Base-by-base conservation (phyloP, 2,329 filamentous ascomycete genomes). In the Pyrenochaeta sp. region DNA sequence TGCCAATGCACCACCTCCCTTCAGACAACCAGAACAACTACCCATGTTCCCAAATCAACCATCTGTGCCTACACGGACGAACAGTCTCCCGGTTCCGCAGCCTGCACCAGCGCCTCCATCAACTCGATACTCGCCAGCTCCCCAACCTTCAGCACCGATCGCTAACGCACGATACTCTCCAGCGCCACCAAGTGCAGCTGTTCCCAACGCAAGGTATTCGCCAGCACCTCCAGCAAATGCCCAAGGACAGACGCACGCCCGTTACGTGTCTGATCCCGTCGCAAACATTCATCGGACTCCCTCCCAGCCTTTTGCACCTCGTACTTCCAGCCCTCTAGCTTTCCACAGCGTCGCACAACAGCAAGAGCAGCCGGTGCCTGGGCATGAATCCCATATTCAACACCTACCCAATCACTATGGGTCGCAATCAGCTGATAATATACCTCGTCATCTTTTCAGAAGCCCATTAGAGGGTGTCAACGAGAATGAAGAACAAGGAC, bases 261-360 rank as follows among this genome's bases (percentile, higher is more conserved):
- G 70, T 22, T 73, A 75, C 49, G 61, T 60, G 19, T 67, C 73
- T 22, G 67, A 72, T n/a, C 64, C 71, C 10, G 50, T 55, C 3
- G 61, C 41, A 15, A 60, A 45, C 17, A 65, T 61, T 8, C 65
- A 61, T 30, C 63, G 61, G 39, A 61, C 75, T 66, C 50, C 71
- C 65, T 58, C 71, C 10, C 73, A 83, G 48, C 75, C 80, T 3
- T 86, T 85, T 63, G 80, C 83, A 28, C 83, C 83, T 13, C 76
- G 83, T 42, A 86, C 82, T 6, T 86, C 83, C n/a, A 86, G 83
- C 63, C 83, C 83, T 11, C 72, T 86, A 11, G 83, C 83, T 21
- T 78, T 80, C 35, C 79, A 75, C 36, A 68, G 71, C 21, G 34
- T 43, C 31, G 63, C 70, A 18, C 68, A 73, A 8, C 67, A 67